Evolutionary conservation across 805 yeast genomes (phyloP).

Genomic region (Tetrapisispora pingtungensis): DNA sequence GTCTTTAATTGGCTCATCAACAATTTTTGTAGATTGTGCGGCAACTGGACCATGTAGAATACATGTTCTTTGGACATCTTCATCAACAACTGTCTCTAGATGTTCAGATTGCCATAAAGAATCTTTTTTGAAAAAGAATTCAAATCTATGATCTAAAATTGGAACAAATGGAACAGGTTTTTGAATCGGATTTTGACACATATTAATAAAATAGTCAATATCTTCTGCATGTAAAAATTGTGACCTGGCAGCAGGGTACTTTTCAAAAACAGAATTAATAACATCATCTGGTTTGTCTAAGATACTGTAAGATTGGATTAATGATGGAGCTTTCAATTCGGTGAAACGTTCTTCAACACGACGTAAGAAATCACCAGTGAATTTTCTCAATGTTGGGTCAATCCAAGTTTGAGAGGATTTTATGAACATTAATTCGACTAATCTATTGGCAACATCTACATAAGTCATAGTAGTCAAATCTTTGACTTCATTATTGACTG

Average conservation of each 20-base stretch:
- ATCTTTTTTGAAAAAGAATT: constrained; percentile 95
- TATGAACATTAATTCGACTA: constrained; percentile 82
- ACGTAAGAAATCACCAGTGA: constrained; percentile 76
- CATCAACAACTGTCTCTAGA: constrained; percentile 88
- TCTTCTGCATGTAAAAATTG: constrained; percentile 94
- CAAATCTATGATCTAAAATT: constrained; percentile 85
- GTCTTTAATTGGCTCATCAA: constrained; percentile 86
- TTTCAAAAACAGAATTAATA: constrained; percentile 48
- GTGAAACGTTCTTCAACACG: constrained; percentile 97
- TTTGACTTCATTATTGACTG: constrained; percentile 59
- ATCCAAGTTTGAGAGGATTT: constrained; percentile 76
- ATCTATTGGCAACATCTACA: constrained; percentile 76
- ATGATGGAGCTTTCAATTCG: constrained; percentile 44
- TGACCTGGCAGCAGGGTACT: constrained; percentile 62
- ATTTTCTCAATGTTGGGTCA: constrained; percentile 74
- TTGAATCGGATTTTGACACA: constrained; percentile 74
- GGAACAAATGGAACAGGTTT: constrained; percentile 99
- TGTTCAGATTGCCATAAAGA: constrained; percentile 98
- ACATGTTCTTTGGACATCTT: constrained; percentile 98
- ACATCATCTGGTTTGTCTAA: constrained; percentile 55
- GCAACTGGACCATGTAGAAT: constrained; percentile 98
- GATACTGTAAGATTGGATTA: constrained; percentile 63
- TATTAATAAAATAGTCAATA: constrained; percentile 79
- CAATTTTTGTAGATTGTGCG: constrained; percentile 77
- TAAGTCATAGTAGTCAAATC: constrained; percentile 95